Evolutionary conservation across 2,329 filamentous ascomycete species (phyloP), one percentile per base, ranked within the genome.

Genomic region (Epichloe uncinata): DNA sequence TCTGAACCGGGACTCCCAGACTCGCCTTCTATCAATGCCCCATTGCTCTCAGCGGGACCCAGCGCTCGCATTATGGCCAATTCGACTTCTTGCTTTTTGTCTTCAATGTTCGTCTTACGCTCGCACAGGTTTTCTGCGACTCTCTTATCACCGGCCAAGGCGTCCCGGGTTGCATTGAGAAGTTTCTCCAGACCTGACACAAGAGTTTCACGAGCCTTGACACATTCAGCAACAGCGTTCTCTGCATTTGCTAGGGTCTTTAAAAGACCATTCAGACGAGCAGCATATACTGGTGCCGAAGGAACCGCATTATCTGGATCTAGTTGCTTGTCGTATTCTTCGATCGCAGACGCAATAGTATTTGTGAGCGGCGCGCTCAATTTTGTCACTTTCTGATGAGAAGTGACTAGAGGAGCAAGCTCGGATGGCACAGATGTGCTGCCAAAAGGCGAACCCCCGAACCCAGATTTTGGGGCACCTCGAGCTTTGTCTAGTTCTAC

Each of bases 241-340:
- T 98, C 90, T 3, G 93, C 93, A 55, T 80, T 87, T 18, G 88
- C 87, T 16, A 98, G 76, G 6, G 82, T 85, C 70, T 93, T 96
- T 49, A 97, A 76, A n/a, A 98, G 74, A 3, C 87, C 85, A 56
- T 87, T 90, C 8, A 98, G 78, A 30, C 88, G 84, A 13, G 91
- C 91, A 2, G 93, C 93, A 61, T 95, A 87, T 18, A 98, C 90
- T 1, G 93, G 90, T 0, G 90, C 84, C 0, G 88, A 85, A 0
- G 91, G 88, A 2, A 84, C 72, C 1, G 78, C 72, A 0, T 77
- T 77, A 30, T 74, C 73, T 0, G 88, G 78, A 57, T 89, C 85
- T 49, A 82, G 85, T 61, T 94, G 75, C 65, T 91, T 95, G 47
- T 85, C 80, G 61, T 88, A 96, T 57, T 97, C 91, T 55, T 82